Conservation (phyloP, 331 rosid genomes). For the Erythrophleum ivorense region DNA sequence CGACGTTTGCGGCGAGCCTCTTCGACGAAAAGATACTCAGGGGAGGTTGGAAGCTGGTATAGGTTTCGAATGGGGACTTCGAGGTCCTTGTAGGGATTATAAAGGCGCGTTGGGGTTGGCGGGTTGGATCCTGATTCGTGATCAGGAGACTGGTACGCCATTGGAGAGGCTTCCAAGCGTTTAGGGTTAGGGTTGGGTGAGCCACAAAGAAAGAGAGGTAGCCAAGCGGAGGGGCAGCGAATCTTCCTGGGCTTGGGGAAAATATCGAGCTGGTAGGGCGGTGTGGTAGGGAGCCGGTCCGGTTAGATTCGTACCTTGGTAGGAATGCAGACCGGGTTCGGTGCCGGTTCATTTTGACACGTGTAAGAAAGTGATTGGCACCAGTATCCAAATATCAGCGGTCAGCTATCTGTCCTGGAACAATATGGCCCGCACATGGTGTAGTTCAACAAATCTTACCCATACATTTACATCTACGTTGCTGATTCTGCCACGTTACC, state of each 20-base stretch:
- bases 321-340: neutral
- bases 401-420: neutral
- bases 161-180: constrained; percentile 44
- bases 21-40: constrained; percentile 82
- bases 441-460: too few species aligned
- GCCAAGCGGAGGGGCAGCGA: neutral
- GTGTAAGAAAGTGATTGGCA: neutral
- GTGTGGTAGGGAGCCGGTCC: constrained; percentile 29
- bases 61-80: constrained; percentile 71
- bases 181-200: constrained; percentile 51
- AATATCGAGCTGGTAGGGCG: constrained; percentile 27
- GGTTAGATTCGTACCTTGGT: neutral
- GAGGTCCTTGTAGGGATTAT: constrained; percentile 91
- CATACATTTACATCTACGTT: too few species aligned
- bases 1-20: constrained; percentile 87
- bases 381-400: neutral
- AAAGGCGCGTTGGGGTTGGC: constrained; percentile 55
- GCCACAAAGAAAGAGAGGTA: neutral
- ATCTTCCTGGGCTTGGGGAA: neutral
- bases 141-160: constrained; percentile 69
- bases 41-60: constrained; percentile 84
- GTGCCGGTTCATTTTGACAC: neutral
- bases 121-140: constrained; percentile 53
- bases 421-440: too few species aligned
- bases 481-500: too few species aligned